phyloP scores from a whole-genome alignment of 495 filamentous ascomycete genomes.

The Neurospora africana region DNA sequence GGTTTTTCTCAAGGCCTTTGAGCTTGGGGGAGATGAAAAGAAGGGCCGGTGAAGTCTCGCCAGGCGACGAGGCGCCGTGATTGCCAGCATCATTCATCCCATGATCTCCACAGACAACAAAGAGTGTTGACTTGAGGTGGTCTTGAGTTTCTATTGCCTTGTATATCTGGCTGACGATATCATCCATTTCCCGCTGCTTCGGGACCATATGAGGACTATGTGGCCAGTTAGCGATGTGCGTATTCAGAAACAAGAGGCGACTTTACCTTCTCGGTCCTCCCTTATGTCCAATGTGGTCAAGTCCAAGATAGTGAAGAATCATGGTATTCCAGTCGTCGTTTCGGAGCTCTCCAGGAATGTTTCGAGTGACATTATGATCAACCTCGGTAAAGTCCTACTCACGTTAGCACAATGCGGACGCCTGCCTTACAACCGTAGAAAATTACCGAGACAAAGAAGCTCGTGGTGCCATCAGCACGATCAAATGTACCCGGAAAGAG shows the following conservation, averaged over 20 bases:
- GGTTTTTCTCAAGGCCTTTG: conserved; percentile 37
- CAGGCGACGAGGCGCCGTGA: conserved; percentile 83
- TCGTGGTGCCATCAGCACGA: conserved; percentile 82
- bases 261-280: conserved; percentile 71
- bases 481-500: conserved; percentile 83
- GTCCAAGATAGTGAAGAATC: conserved; percentile 88
- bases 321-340: conserved; percentile 83
- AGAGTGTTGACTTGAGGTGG: conserved; percentile 66
- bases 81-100: conserved; percentile 99
- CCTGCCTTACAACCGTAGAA: background rate
- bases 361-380: conserved; percentile 92
- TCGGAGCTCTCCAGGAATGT: conserved; percentile 64
- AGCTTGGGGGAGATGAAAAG: conserved; percentile 88
- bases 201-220: conserved; percentile 74
- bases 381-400: conserved; percentile 94
- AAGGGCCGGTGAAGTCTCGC: conserved; percentile 87
- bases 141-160: conserved; percentile 55
- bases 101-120: conserved; percentile 88
- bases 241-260: background rate
- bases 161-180: conserved; percentile 65
- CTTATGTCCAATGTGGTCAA: conserved; percentile 98
- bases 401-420: background rate
- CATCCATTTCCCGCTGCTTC: conserved; percentile 94
- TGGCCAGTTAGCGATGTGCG: conserved; percentile 5
- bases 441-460: conserved; percentile 95